phyloP scores from a whole-genome alignment of 768 basidiomycete species.

The Neoboletus subvelutipes region DNA sequence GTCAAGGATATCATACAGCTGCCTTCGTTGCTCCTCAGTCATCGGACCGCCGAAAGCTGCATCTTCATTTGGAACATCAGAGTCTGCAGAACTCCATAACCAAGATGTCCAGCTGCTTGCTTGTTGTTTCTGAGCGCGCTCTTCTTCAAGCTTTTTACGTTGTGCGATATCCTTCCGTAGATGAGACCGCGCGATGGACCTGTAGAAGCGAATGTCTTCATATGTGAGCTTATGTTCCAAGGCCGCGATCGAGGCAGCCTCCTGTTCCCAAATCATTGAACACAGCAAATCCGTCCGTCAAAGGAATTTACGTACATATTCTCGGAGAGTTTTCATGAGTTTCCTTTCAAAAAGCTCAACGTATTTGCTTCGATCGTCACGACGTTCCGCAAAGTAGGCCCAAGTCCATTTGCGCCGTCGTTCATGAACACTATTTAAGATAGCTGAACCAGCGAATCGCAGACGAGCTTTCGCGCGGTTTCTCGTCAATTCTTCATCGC shows the following conservation, averaged over 20 bases:
- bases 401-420: slow-evolving; percentile 87
- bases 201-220: slow-evolving; percentile 95
- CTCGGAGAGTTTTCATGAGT: slow-evolving; percentile 50
- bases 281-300: not conserved
- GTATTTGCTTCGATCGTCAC: slow-evolving; percentile 85
- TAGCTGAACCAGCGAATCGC: slow-evolving; percentile 76
- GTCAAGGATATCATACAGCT: slow-evolving; percentile 88
- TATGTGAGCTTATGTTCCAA: slow-evolving; percentile 86
- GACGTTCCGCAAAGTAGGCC: slow-evolving; percentile 82
- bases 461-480: slow-evolving; percentile 70
- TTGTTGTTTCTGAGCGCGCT: slow-evolving; percentile 55
- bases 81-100: slow-evolving; percentile 73
- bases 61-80: slow-evolving; percentile 45
- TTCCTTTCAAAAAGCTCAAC: slow-evolving; percentile 83
- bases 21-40: slow-evolving; percentile 86
- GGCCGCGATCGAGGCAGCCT: slow-evolving; percentile 49
- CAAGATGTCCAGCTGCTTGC: slow-evolving; percentile 67
- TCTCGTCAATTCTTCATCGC: slow-evolving; percentile 52
- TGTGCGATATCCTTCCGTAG: slow-evolving; percentile 82
- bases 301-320: slow-evolving; percentile 46
- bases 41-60: slow-evolving; percentile 62
- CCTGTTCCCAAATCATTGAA: slow-evolving; percentile 37
- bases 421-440: slow-evolving; percentile 80
- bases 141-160: slow-evolving; percentile 64
- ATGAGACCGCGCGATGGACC: slow-evolving; percentile 88